These are phyloP conservation scores for Takashimella koratensis DNA, from an alignment of 1,284 basidiomycete genomes.

Conservation along the genomic window DNA sequence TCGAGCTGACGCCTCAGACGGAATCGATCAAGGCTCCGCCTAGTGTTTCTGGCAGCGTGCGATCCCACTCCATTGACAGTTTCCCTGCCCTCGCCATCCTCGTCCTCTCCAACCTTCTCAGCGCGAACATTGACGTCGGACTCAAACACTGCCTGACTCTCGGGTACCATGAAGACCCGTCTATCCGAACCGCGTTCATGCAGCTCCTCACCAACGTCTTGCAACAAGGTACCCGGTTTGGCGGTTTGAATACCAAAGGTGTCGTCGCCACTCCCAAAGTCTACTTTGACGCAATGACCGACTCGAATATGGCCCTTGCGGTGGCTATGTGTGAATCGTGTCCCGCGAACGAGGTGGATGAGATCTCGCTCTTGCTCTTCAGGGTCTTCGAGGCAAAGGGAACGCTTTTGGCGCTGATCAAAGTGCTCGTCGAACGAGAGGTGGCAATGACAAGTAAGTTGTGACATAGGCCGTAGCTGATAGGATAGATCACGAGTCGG, in stretches of 20 bases:
- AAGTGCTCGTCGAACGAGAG: conserved; percentile 79
- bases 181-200: conserved; percentile 76
- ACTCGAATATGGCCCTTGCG: conserved; percentile 55
- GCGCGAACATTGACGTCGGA: conserved; percentile 80
- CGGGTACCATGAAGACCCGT: conserved; percentile 70
- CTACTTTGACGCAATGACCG: conserved; percentile 30
- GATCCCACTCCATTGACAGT: conserved; percentile 8
- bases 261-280: conserved; percentile 21
- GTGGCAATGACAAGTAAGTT: conserved; percentile 66
- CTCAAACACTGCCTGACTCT: conserved; percentile 80
- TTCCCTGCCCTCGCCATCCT: conserved; percentile 51
- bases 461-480: neutral
- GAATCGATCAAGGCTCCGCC: conserved; percentile 18
- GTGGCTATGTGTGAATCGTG: conserved; percentile 82
- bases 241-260: conserved; percentile 26
- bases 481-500: conserved; percentile 64
- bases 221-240: conserved; percentile 61
- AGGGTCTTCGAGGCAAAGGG: conserved; percentile 76
- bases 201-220: conserved; percentile 84
- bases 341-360: conserved; percentile 70
- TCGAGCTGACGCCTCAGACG: conserved; percentile 6
- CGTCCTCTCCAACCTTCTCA: conserved; percentile 76
- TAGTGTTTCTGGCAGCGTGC: conserved; percentile 14
- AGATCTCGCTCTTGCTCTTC: conserved; percentile 73
- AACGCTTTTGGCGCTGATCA: conserved; percentile 67